Evolutionary conservation across 495 filamentous ascomycete species (phyloP).

Genomic region (Tuber indicum): DNA sequence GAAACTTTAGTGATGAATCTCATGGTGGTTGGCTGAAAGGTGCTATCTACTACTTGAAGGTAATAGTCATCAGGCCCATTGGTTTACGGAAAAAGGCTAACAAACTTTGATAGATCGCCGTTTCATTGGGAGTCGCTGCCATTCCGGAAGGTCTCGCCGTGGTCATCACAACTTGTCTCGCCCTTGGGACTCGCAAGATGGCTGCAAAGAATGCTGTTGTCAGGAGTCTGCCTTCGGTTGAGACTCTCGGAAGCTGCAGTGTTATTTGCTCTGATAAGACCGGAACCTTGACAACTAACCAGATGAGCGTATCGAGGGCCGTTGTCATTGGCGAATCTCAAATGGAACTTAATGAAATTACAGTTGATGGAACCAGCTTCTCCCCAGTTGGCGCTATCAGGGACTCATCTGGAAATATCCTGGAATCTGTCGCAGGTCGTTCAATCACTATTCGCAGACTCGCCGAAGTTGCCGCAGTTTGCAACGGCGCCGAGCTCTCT

Average conservation of each 20-base stretch:
- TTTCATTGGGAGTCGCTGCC: conserved; percentile 94
- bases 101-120: conserved; percentile 62
- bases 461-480: conserved; percentile 78
- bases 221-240: conserved; percentile 88
- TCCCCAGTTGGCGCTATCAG: conserved; percentile 69
- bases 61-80: conserved; percentile 24
- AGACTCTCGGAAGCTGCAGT: conserved; percentile 97
- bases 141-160: conserved; percentile 97
- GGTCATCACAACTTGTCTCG: conserved; percentile 94
- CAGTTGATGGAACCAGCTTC: conserved; percentile 91
- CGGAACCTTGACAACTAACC: conserved; percentile 95
- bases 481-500: conserved; percentile 80
- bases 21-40: conserved; percentile 96
- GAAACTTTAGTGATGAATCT: conserved; percentile 88
- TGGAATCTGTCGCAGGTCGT: conserved; percentile 63
- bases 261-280: conserved; percentile 99
- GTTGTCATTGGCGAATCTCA: conserved; percentile 72
- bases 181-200: conserved; percentile 95
- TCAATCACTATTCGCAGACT: conserved; percentile 76
- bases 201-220: conserved; percentile 97
- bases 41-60: conserved; percentile 97
- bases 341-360: conserved; percentile 72
- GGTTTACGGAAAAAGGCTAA: conserved; percentile 9
- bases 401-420: conserved; percentile 56
- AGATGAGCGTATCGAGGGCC: conserved; percentile 96